Evolutionary conservation across 345 rosid genomes (phyloP), one percentile per base, ranked within the genome.

Genomic region (Eucalyptus fibrosa): DNA sequence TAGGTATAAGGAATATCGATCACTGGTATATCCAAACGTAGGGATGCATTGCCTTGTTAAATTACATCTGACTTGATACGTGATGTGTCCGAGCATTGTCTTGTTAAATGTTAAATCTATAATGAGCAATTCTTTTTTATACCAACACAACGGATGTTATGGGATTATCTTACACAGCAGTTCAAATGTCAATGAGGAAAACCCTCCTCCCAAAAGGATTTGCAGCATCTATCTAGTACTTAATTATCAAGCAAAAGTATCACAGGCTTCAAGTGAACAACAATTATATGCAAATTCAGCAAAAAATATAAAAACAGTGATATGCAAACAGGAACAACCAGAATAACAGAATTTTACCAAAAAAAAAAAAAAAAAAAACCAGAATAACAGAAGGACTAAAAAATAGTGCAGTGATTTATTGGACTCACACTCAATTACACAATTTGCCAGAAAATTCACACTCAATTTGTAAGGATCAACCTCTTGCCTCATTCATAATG

Each of bases 1-100:
- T 97, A 24, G 97, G 98, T 28, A 96, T 95, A 42, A 96, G 92
- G 92, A 98, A 98, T 90, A 95, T 96, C 67, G 98, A 96, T 94
- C 96, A 97, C 86, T 93, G 95, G 26, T 19, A 0, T 0, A 53
- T 53, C 59, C 24, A 53, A 53, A 53, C 0, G 59, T 0, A 53
- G 5, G 0, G 11, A 53, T 1, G 3, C 24, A 4, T 12, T 13
- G 26, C 56, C 32, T 12, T 10, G 8, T 85, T 42, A 30, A 17
- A 86, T 40, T 50, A 50, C 4, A 50, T 37, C 40, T 5, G 5
- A n/a, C 44, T 0, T 53, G 9, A 50, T 28, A 2, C 10, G 7
- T 42, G 49, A 50, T 87, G 80, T 32, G 2, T 32, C 7, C 2
- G 23, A 32, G 24, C 42, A 53, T 21, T 4, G 11, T 21, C 59